Percentiles rank a stretch among this genome's conserved stretches.
phyloP scores from a whole-genome alignment of 495 filamentous ascomycete species.

The Cercophora sp. region DNA sequence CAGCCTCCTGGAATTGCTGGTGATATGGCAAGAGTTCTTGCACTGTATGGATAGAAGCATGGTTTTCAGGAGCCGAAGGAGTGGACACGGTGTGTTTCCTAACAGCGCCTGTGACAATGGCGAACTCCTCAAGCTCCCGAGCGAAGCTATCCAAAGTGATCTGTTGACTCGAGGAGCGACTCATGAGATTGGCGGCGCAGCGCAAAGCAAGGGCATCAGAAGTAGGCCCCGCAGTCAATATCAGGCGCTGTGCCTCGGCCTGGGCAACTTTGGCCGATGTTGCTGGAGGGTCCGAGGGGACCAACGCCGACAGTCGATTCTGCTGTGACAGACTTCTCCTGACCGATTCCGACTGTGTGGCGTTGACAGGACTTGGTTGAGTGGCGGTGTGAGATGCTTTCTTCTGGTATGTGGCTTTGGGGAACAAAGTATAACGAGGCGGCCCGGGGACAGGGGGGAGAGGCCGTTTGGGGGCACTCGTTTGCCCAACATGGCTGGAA shows the following conservation, averaged over 20 bases:
- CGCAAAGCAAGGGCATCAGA: neutral
- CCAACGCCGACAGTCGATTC: slow-evolving; percentile 29
- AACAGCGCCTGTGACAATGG: slow-evolving; percentile 22
- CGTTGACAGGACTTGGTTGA: slow-evolving; percentile 26
- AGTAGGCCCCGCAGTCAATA: neutral
- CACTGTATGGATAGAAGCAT: slow-evolving; percentile 40
- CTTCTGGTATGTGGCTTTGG: slow-evolving; percentile 9
- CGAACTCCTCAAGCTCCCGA: slow-evolving; percentile 39
- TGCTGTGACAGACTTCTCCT: slow-evolving; percentile 37
- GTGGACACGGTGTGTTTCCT: slow-evolving; percentile 27
- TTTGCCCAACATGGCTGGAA: neutral
- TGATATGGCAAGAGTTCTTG: slow-evolving; percentile 42
- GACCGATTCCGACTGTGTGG: slow-evolving; percentile 32
- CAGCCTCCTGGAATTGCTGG: slow-evolving; percentile 42
- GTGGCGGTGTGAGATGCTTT: slow-evolving; percentile 12
- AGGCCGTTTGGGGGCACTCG: slow-evolving; percentile 10
- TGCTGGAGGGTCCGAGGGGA: slow-evolving; percentile 17
- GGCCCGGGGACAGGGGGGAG: neutral
- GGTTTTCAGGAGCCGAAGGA: slow-evolving; percentile 25
- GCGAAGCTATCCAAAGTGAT: slow-evolving; percentile 38
- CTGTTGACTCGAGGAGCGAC: slow-evolving; percentile 35
- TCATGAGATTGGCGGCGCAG: slow-evolving; percentile 5
- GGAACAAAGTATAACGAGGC: slow-evolving; percentile 17
- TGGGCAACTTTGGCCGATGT: neutral
- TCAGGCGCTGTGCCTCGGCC: too few species aligned